Conservation (phyloP, 1,284 basidiomycete species). For the Ganoderma sp. region DNA sequence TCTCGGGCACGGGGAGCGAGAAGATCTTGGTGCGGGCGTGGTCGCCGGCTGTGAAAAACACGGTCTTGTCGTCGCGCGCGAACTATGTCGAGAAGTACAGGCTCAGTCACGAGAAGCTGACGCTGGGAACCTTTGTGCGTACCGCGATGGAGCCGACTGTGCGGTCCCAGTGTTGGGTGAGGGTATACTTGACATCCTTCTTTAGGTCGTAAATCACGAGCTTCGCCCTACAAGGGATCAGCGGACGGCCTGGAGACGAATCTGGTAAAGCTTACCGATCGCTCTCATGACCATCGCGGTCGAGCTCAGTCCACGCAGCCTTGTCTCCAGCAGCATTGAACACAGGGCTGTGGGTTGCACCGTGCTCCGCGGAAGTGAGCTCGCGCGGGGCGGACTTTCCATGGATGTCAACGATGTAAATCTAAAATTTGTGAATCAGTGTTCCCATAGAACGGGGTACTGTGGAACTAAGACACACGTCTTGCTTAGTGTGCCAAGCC, state of each 20-base stretch:
- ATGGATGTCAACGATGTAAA: constrained; percentile 67
- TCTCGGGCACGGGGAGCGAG: constrained; percentile 66
- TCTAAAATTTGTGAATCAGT: constrained; percentile 44
- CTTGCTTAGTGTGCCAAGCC: constrained; percentile 82
- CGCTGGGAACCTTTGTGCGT: constrained; percentile 31
- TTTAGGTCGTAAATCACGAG: constrained; percentile 80
- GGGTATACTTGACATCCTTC: constrained; percentile 67
- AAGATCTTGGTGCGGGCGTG: constrained; percentile 79
- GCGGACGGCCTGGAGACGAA: background rate
- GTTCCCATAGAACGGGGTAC: background rate
- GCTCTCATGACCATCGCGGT: constrained; percentile 86
- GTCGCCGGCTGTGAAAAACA: constrained; percentile 81
- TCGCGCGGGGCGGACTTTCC: constrained; percentile 57
- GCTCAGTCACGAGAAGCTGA: background rate
- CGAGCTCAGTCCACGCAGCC: constrained; percentile 86
- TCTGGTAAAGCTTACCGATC: constrained; percentile 59
- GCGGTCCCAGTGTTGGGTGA: constrained; percentile 85
- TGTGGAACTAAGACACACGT: constrained; percentile 49
- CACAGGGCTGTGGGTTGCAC: constrained; percentile 74
- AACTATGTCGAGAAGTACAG: constrained; percentile 53
- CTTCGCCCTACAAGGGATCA: constrained; percentile 57
- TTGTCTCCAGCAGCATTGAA: constrained; percentile 73
- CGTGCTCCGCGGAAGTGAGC: constrained; percentile 83
- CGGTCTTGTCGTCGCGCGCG: constrained; percentile 67
- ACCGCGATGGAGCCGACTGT: constrained; percentile 69